Evolutionary conservation across 108 stramenopile species (phyloP), one percentile per base, ranked within the genome.

Genomic region (Nannochloropsis oceanica): DNA sequence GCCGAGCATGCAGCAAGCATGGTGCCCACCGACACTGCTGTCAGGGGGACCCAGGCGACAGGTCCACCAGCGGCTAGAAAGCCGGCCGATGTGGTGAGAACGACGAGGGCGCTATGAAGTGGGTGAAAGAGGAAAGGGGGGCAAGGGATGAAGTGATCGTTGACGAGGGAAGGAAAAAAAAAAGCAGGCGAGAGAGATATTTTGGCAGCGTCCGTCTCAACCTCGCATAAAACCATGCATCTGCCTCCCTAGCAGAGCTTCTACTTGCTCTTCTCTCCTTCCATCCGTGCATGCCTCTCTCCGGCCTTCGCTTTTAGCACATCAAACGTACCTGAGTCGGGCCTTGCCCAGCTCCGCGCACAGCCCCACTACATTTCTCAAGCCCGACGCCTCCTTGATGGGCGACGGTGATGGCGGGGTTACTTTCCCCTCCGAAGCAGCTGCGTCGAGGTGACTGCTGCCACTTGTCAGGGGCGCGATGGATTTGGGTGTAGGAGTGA

Each of bases 31-130:
- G 95, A 93, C 14, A 95, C 94, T 14, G 91, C 90, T 2, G 94
- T 90, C 79, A 94, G 81, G 10, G 92, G 42, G 12, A 86, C 87
- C 25, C 90, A 46, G 34, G 86, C 89, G 34, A 95, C 86, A 13
- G 97, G 96, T 12, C 94, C 95, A 22, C 95, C 97, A 12, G 96
- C 95, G 8, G 95, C 91, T 25, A 97, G 87, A 90, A 94, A 99
- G 3, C 98, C 98, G 79, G 95, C 94, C 10, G 94, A 90, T 5
- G 95, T 94, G 13, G 98, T 97, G 27, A 94, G 84, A 22, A 96
- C 97, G 8, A 98, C 99, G 80, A 97, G 88, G 27, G 94, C 93
- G 80, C 93, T 93, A 10, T 96, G 86, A 80, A 90, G 92, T 43
- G 94, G 93, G 84, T 95, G 96, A 82, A 93, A 93, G 18, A 96